A percentile compares a stretch with the other conserved stretches of the same genome.
Conservation (phyloP, 73 alveolate species). For the Symbiodinium natans region DNA sequence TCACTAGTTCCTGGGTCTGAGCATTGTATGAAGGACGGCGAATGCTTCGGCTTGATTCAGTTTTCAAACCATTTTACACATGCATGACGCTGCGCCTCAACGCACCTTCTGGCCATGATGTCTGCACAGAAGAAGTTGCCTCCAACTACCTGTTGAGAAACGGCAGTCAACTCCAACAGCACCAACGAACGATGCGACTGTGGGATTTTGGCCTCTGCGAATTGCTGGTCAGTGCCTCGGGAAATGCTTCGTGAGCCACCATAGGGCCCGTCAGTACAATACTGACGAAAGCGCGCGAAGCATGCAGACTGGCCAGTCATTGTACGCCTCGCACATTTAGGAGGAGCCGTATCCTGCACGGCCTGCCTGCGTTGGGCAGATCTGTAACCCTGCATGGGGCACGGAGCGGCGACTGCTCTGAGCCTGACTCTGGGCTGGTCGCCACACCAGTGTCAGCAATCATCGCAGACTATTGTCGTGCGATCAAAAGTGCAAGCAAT, state of each 20-base stretch:
- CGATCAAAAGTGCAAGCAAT: background rate
- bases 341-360: constrained; percentile 6
- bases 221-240: background rate
- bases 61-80: no score
- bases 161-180: background rate
- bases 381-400: constrained; percentile 3
- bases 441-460: background rate
- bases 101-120: constrained; percentile 87
- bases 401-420: background rate
- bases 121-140: constrained; percentile 89
- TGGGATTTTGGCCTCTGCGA: background rate
- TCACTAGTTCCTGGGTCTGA: no score
- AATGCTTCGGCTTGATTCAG: no score
- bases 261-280: no score
- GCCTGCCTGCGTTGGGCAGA: background rate
- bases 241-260: no score
- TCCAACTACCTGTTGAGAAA: constrained; percentile 39
- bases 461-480: constrained; percentile 1
- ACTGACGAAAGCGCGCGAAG: no score
- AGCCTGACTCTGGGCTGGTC: background rate
- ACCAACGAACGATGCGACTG: no score
- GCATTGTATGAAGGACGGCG: no score
- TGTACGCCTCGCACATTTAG: no score
- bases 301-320: no score
- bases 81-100: constrained; percentile 16